These are phyloP conservation scores for Sparassis latifolia DNA, from an alignment of 1,284 basidiomycete genomes.

Conservation along the genomic window DNA sequence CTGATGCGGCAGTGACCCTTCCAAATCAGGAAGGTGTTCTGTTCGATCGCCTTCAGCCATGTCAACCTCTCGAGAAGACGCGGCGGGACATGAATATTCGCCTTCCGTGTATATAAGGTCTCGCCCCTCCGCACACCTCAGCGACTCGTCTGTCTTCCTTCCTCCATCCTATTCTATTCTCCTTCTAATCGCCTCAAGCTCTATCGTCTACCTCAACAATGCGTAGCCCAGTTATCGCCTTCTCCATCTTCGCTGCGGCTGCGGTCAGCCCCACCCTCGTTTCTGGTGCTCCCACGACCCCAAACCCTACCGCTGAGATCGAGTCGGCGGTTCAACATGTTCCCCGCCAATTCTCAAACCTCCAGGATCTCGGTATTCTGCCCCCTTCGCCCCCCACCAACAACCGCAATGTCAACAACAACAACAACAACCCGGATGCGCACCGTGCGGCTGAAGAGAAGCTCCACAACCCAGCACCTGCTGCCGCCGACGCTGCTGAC, in stretches of 20 bases:
- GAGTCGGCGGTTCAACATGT: slow-evolving; percentile 1
- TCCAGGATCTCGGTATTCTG: slow-evolving; percentile 1
- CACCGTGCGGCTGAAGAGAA: slow-evolving; percentile 6
- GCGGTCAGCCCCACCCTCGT: slow-evolving; percentile 26
- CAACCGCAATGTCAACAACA: background rate
- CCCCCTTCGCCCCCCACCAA: background rate
- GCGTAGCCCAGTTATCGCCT: slow-evolving; percentile 12
- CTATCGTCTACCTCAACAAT: slow-evolving; percentile 3
- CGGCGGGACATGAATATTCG: slow-evolving; percentile 6
- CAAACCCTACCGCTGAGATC: slow-evolving; percentile 13
- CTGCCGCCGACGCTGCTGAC: background rate
- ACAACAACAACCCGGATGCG: background rate
- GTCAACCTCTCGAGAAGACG: slow-evolving; percentile 9
- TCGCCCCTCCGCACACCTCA: background rate
- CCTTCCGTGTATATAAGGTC: slow-evolving; percentile 2
- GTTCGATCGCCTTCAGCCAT: slow-evolving; percentile 2
- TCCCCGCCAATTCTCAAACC: background rate
- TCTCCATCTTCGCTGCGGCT: slow-evolving; percentile 22
- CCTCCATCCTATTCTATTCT: slow-evolving; percentile 4
- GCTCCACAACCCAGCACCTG: slow-evolving; percentile 5
- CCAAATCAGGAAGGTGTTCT: slow-evolving; percentile 8
- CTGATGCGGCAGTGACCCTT: slow-evolving; percentile 2
- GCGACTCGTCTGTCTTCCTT: slow-evolving; percentile 5
- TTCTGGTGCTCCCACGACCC: slow-evolving; percentile 20
- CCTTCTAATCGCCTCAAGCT: slow-evolving; percentile 7